Percentiles rank a stretch among this genome's conserved stretches.
These are phyloP conservation scores for Russula compacta DNA, from an alignment of 768 basidiomycete species.

Conservation along the genomic window DNA sequence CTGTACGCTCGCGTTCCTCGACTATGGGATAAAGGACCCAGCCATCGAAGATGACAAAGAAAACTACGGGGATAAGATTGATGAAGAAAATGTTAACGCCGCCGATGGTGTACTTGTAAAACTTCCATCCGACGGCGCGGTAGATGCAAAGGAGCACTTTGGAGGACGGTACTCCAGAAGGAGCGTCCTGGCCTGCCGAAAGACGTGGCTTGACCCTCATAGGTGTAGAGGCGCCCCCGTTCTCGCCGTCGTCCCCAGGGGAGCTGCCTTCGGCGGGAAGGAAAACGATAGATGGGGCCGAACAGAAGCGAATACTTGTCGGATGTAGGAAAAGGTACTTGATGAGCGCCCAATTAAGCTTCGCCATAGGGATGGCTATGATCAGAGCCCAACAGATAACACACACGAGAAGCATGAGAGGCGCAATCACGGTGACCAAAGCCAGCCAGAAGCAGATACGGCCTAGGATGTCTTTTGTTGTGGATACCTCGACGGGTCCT, in stretches of 20 bases:
- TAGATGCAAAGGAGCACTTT: conserved; percentile 94
- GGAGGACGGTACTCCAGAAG: conserved; percentile 68
- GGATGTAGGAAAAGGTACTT: conserved; percentile 73
- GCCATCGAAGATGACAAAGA: conserved; percentile 93
- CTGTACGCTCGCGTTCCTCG: conserved; percentile 47
- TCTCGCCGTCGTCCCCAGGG: conserved; percentile 25
- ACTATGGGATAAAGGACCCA: conserved; percentile 68
- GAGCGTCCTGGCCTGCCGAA: conserved; percentile 83
- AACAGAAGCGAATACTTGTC: conserved; percentile 82
- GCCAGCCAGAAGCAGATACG: conserved; percentile 74
- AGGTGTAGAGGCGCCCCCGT: conserved; percentile 28
- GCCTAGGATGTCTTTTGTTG: conserved; percentile 47
- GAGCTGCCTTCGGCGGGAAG: conserved; percentile 30
- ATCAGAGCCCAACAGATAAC: conserved; percentile 91
- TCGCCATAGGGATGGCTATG: conserved; percentile 97
- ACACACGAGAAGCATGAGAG: conserved; percentile 81
- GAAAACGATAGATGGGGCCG: conserved; percentile 68
- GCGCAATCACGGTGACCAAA: conserved; percentile 72
- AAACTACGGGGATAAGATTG: conserved; percentile 87
- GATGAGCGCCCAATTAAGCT: conserved; percentile 90
- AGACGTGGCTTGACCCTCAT: conserved; percentile 67
- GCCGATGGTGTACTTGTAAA: conserved; percentile 98
- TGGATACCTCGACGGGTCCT: conserved; percentile 13
- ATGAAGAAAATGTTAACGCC: conserved; percentile 98
- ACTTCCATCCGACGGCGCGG: conserved; percentile 78